Percentiles rank a stretch among this genome's conserved stretches.
phyloP scores from a whole-genome alignment of 352 stramenopile species.

The Globisporangium paroecandrum region DNA sequence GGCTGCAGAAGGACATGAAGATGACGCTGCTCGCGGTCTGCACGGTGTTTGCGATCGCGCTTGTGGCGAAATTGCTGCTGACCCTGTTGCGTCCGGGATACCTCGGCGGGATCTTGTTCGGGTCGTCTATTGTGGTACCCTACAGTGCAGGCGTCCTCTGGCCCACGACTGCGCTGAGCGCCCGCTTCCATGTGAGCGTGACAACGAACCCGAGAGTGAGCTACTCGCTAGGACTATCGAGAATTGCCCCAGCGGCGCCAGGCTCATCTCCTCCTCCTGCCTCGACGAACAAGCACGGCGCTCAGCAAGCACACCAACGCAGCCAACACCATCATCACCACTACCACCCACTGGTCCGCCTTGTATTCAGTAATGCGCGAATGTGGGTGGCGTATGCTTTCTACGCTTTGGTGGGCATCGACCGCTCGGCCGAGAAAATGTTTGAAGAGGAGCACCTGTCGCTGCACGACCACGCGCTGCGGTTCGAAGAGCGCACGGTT shows the following conservation, averaged over 20 bases:
- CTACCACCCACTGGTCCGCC: not conserved
- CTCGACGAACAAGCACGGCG: not conserved
- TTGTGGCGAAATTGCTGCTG: conserved; percentile 12
- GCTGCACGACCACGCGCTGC: conserved; percentile 12
- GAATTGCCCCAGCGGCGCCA: not conserved
- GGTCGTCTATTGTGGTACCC: conserved; percentile 12
- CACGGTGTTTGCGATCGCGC: conserved; percentile 6
- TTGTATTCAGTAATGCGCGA: not conserved
- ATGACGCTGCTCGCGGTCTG: conserved; percentile 16
- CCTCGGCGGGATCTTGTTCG: conserved; percentile 5
- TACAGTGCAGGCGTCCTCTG: conserved; percentile 18
- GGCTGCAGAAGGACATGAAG: conserved; percentile 20
- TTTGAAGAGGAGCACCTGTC: not conserved
- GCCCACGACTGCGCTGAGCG: conserved; percentile 16
- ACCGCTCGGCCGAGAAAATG: conserved; percentile 8
- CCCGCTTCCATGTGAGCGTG: conserved; percentile 6
- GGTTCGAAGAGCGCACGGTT: conserved; percentile 15
- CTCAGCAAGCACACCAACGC: not conserved
- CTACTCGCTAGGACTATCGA: not conserved
- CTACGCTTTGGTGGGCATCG: conserved; percentile 9
- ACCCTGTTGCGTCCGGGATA: conserved; percentile 2
- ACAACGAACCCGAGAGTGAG: not conserved
- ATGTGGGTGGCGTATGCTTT: not conserved
- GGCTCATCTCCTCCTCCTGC: not conserved
- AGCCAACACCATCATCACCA: not conserved